Conservation (phyloP, 2,329 filamentous ascomycete species). For the Hymenoscyphus salicellus region DNA sequence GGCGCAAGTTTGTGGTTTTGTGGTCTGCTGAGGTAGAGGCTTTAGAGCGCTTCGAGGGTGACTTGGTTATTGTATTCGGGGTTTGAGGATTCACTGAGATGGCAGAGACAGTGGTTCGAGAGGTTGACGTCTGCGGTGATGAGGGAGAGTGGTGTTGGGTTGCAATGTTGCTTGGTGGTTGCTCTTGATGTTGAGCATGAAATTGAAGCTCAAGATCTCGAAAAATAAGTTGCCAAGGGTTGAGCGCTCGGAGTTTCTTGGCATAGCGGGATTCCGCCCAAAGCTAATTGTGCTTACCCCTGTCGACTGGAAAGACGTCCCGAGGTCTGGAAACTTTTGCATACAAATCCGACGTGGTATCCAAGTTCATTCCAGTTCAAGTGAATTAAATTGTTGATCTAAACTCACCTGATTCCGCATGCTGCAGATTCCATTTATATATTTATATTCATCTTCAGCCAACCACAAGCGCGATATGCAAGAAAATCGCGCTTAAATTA, state of each 20-base stretch:
- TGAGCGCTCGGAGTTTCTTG: background rate
- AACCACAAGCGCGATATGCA: slow-evolving; percentile 4
- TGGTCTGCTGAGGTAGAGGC: background rate
- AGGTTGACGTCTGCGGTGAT: background rate
- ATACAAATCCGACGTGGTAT: background rate
- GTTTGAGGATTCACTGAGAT: background rate
- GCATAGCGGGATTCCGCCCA: background rate
- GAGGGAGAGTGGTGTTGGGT: background rate
- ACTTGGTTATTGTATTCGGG: too few relatives aligned
- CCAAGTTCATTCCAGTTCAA: background rate
- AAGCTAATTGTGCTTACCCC: too few relatives aligned
- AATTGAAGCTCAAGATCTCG: background rate
- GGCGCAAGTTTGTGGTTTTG: slow-evolving; percentile 22
- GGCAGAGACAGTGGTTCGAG: background rate
- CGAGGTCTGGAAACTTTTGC: background rate
- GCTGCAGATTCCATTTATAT: slow-evolving; percentile 1
- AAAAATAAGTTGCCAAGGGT: slow-evolving; percentile 4
- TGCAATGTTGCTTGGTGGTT: background rate
- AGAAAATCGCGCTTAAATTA: slow-evolving; percentile 26
- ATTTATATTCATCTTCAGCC: background rate
- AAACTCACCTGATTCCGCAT: background rate
- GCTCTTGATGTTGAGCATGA: background rate
- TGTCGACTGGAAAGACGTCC: too few relatives aligned
- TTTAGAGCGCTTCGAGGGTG: background rate
- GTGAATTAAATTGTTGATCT: slow-evolving; percentile 1